Percentiles rank a stretch among this genome's conserved stretches.
phyloP scores from a whole-genome alignment of 805 yeast genomes.

The Metschnikowia kunwiensis region DNA sequence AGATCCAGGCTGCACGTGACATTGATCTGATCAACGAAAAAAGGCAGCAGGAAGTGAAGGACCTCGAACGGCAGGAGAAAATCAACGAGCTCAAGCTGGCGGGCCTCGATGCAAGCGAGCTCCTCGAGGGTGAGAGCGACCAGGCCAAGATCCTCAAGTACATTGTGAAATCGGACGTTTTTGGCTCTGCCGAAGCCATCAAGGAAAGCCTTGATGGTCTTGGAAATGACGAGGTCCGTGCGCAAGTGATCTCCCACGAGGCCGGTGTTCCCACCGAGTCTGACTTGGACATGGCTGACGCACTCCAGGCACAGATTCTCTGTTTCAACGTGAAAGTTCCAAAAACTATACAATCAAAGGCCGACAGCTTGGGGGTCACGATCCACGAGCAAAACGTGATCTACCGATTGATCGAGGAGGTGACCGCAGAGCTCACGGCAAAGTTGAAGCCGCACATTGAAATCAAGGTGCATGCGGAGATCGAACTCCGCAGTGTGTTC shows the following conservation, averaged over 20 bases:
- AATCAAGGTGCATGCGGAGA: constrained; percentile 61
- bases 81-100: constrained; percentile 55
- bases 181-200: constrained; percentile 94
- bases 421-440: constrained; percentile 58
- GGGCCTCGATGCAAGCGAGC: constrained; percentile 54
- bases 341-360: constrained; percentile 57
- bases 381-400: constrained; percentile 73
- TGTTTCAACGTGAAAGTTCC: constrained; percentile 76
- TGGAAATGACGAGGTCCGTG: constrained; percentile 83
- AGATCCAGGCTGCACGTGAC: constrained; percentile 56
- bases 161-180: constrained; percentile 85
- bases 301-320: constrained; percentile 60
- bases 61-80: constrained; percentile 50
- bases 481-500: constrained; percentile 69
- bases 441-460: constrained; percentile 66
- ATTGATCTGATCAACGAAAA: constrained; percentile 69
- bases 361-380: constrained; percentile 53
- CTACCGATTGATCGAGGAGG: constrained; percentile 83
- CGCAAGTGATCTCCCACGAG: constrained; percentile 65
- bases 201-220: constrained; percentile 72
- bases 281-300: constrained; percentile 39
- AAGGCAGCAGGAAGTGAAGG: constrained; percentile 53
- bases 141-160: constrained; percentile 36
- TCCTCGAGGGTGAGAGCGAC: constrained; percentile 32
- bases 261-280: constrained; percentile 70